Percentiles rank a stretch among this genome's conserved stretches.
These are phyloP conservation scores for Lumnitzera racemosa DNA, from an alignment of 345 rosid species.

Conservation along the genomic window DNA sequence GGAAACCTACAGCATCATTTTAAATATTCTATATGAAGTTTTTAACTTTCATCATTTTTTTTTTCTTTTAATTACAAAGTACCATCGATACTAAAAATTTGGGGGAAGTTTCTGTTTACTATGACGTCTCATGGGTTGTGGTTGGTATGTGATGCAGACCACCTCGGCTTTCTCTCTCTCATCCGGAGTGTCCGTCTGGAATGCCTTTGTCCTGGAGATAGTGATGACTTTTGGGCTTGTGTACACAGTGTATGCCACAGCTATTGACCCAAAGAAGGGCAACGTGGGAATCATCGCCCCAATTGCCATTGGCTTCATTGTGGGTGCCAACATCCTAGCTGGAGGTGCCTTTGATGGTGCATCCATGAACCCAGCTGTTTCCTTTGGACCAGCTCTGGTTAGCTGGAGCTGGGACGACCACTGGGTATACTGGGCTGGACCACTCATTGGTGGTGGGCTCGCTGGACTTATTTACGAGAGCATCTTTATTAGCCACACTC, in stretches of 20 bases:
- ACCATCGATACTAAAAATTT: too few species aligned
- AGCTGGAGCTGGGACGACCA: conserved; percentile 89
- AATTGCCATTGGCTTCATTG: conserved; percentile 79
- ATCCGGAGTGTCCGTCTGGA: conserved; percentile 60
- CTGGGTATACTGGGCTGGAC: conserved; percentile 97
- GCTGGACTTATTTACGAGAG: conserved; percentile 74
- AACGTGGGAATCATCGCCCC: conserved; percentile 69
- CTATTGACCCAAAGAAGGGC: conserved; percentile 80
- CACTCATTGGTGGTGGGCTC: conserved; percentile 74
- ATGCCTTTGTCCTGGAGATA: conserved; percentile 81
- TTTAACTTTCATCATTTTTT: too few species aligned
- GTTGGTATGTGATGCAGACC: conserved; percentile 23
- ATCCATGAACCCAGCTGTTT: conserved; percentile 94
- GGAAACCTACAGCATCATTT: too few species aligned
- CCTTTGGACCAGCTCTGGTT: conserved; percentile 88
- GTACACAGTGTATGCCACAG: conserved; percentile 90
- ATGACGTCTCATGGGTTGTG: background rate
- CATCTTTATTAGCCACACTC: conserved; percentile 54
- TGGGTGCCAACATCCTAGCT: conserved; percentile 83
- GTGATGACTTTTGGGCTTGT: conserved; percentile 94
- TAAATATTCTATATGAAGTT: too few species aligned
- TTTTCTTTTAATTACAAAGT: too few species aligned
- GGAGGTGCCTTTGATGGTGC: conserved; percentile 95
- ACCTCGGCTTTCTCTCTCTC: conserved; percentile 65
- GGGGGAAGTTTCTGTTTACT: too few species aligned